Evolutionary conservation across 2,329 filamentous ascomycete genomes (phyloP), one percentile per base, ranked within the genome.

Genomic region (Sporothrix curviconia): DNA sequence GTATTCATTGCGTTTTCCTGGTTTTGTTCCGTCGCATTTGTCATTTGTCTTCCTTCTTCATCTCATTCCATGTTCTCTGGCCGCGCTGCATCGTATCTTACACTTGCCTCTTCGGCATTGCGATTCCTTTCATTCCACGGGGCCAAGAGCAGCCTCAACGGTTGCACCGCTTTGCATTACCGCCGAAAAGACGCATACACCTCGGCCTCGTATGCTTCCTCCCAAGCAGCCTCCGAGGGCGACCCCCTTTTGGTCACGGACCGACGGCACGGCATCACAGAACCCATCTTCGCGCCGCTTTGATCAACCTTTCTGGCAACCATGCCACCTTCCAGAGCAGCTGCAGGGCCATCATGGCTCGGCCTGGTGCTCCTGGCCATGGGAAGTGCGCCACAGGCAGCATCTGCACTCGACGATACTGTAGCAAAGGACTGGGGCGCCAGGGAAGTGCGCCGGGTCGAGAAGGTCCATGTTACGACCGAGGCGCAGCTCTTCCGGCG

Each of bases 401-500:
- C 32, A n/a, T 30, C n/a, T 19, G 55, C 25, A 8, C 32, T 32
- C 6, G 11, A 19, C 28, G 28, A 5, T 1, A n/a, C 43, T 5
- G 22, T 55, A 9, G 37, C 32, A 43, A 42, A 61, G 43, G 50
- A 37, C 17, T 46, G 57, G 43, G 54, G 14, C n/a, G 32, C 37
- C 14, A 47, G 58, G 6, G 53, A 25, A 1, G 55, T 59, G 9
- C 56, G 52, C 28, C 53, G 52, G 24, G 55, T 63, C 22, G 59
- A 63, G 24, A 64, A 66, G 53, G 58, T 65, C 37, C 60, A 61
- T 32, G 57, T 65, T 30, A 64, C 60, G 4, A 63, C 53, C 4
- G 55, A 59, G 14, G 25, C 60, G 12, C 50, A 49, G 2, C 30
- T 62, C 25, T 32, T 60, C 6, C 43, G 25, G 14, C 60, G 56